phyloP scores from a whole-genome alignment of 345 rosid genomes.

The Reutealis trisperma region DNA sequence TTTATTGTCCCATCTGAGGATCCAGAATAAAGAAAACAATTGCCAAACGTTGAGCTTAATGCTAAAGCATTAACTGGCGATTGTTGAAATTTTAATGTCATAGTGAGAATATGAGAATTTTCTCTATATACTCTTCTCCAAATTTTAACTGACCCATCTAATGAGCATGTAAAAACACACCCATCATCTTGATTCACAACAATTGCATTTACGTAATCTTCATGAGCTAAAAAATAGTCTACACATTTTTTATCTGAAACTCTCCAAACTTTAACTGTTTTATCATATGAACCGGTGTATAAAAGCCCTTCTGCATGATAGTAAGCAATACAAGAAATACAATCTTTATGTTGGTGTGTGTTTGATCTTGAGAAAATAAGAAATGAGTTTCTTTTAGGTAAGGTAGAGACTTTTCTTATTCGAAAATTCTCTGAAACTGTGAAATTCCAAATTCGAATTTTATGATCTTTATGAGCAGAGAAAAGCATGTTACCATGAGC shows the following conservation, averaged over 20 bases:
- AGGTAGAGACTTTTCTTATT: conserved; percentile 33
- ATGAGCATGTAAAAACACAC: conserved; percentile 53
- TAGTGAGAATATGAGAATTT: conserved; percentile 49
- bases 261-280: conserved; percentile 51
- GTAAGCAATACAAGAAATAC: conserved; percentile 54
- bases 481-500: conserved; percentile 47
- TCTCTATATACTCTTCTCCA: conserved; percentile 52
- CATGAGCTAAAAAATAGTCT: conserved; percentile 55
- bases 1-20: conserved; percentile 49
- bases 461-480: conserved; percentile 49
- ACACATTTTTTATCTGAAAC: conserved; percentile 42
- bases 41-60: conserved; percentile 32
- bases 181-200: conserved; percentile 59
- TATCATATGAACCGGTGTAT: conserved; percentile 44
- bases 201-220: conserved; percentile 41
- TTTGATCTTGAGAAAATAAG: conserved; percentile 25
- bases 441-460: conserved; percentile 47
- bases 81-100: conserved; percentile 50
- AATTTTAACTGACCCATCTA: conserved; percentile 52
- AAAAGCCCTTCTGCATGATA: conserved; percentile 47
- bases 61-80: conserved; percentile 53
- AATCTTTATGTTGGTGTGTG: conserved; percentile 39
- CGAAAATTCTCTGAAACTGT: conserved; percentile 31
- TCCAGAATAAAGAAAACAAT: conserved; percentile 47
- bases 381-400: conserved; percentile 41